phyloP scores from a whole-genome alignment of 352 stramenopile species.

The Phytophthora megakarya region DNA sequence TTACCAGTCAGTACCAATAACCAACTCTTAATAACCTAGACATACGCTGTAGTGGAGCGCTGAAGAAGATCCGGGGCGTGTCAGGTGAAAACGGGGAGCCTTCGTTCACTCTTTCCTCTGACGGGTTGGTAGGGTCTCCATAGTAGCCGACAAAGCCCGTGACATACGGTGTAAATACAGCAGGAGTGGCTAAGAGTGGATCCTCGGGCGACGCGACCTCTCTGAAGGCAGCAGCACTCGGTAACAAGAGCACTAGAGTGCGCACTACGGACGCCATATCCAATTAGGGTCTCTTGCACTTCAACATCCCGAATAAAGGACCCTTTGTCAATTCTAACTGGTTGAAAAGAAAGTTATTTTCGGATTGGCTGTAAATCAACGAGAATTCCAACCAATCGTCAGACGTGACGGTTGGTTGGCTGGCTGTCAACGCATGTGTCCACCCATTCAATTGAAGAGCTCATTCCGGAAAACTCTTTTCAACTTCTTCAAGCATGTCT shows the following conservation, averaged over 20 bases:
- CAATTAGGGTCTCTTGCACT: constrained; percentile 22
- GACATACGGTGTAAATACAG: constrained; percentile 86
- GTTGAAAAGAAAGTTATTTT: not conserved
- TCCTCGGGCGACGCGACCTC: constrained; percentile 44
- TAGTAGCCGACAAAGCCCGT: constrained; percentile 82
- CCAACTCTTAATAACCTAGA: constrained; percentile 24
- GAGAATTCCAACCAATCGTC: not conserved
- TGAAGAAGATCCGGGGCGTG: constrained; percentile 62
- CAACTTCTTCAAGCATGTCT: constrained; percentile 42
- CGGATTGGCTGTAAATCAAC: too few relatives aligned
- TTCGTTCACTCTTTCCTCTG: constrained; percentile 84
- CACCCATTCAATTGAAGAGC: constrained; percentile 25
- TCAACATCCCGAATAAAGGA: constrained; percentile 15
- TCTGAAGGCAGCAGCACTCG: constrained; percentile 36
- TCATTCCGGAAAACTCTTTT: constrained; percentile 32
- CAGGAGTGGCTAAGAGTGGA: constrained; percentile 32
- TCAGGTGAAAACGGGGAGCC: constrained; percentile 78
- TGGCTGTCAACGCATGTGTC: constrained; percentile 32
- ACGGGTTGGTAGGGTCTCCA: constrained; percentile 71
- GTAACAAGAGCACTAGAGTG: constrained; percentile 17
- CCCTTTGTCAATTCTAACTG: not conserved
- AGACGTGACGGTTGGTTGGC: constrained; percentile 15
- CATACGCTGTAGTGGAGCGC: constrained; percentile 46
- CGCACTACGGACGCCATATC: not conserved
- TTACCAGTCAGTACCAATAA: not conserved